Evolutionary conservation across 768 basidiomycete genomes (phyloP), one percentile per base, ranked within the genome.

Genomic region (Clitopilus hobsonii): DNA sequence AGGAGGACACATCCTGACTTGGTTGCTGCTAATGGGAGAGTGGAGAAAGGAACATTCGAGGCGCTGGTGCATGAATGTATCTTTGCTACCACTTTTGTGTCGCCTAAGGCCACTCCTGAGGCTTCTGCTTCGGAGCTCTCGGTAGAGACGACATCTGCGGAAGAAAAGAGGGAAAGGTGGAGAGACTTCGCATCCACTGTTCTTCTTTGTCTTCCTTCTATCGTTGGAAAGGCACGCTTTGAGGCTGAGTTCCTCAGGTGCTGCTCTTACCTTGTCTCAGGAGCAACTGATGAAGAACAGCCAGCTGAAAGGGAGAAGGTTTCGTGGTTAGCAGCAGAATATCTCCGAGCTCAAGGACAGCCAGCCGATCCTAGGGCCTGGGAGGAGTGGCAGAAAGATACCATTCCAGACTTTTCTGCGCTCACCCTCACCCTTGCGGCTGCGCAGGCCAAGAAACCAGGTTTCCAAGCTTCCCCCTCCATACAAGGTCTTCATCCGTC

Each of bases 31-130:
- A 63, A 58, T 1, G 71, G 69, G 13, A 65, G 60, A 8, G 74
- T 92, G 28, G 75, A 80, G 61, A 84, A 81, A 49, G 91, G 91
- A 11, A 85, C 83, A 0, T 79, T 84, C 36, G 91, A 93, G 65
- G 90, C 93, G 0, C 76, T 94, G 5, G 71, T 87, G 0, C 92
- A 95, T 62, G 93, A 94, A 68, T 71, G 82, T 10, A 84, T 91
- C 11, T 94, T 94, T 65, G 86, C 80, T 11, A 91, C 90, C 0
- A 84, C 82, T 90, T 87, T 64, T 53, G 71, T 50, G 26, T 55
- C 49, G 27, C n/a, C 52, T 6, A 63, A 65, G n/a, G 57, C 54
- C 8, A 49, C 23, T 25, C 38, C 54, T 26, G 24, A 51, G 27
- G 56, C 41, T n/a, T 54, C 60, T 20, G 28, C 47, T 18, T 61